Conservation (phyloP, 1,139 yeast genomes). For the Tardiomyces blankii region DNA sequence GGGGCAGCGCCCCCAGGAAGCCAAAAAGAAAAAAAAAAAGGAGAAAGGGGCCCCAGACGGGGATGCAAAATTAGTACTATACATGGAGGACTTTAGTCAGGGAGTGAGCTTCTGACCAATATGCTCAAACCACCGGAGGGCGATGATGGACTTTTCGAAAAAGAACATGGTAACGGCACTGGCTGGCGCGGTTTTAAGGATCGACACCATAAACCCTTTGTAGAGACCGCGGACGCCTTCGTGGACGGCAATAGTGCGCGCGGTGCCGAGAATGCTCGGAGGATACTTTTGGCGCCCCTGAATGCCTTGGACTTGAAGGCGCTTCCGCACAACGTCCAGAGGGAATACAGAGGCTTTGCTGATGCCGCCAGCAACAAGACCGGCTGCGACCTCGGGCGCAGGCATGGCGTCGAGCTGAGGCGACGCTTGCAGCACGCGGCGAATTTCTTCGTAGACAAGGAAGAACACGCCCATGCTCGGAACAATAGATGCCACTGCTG, state of each 20-base stretch:
- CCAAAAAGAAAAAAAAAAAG: too few relatives aligned
- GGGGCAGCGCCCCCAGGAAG: too few relatives aligned
- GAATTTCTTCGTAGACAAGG: conserved; percentile 42
- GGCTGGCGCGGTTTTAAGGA: conserved; percentile 68
- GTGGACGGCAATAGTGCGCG: conserved; percentile 34
- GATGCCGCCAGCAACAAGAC: conserved; percentile 64
- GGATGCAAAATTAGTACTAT: background rate
- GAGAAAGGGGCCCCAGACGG: too few relatives aligned
- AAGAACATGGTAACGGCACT: conserved; percentile 62
- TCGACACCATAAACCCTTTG: conserved; percentile 54
- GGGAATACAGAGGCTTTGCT: conserved; percentile 77
- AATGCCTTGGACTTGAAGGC: conserved; percentile 56
- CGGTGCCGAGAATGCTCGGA: background rate
- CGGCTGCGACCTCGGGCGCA: conserved; percentile 53
- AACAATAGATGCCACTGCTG: conserved; percentile 52
- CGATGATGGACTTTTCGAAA: conserved; percentile 36
- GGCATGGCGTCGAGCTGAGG: conserved; percentile 2
- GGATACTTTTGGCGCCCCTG: conserved; percentile 2
- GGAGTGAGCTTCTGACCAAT: too few relatives aligned
- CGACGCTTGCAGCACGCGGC: conserved; percentile 6
- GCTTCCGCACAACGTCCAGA: conserved; percentile 67
- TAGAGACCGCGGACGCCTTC: conserved; percentile 59
- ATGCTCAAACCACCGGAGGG: conserved; percentile 7
- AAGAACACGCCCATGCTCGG: conserved; percentile 61
- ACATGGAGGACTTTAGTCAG: too few relatives aligned